Conservation (phyloP, 805 yeast species). For the Candida patagonica region DNA sequence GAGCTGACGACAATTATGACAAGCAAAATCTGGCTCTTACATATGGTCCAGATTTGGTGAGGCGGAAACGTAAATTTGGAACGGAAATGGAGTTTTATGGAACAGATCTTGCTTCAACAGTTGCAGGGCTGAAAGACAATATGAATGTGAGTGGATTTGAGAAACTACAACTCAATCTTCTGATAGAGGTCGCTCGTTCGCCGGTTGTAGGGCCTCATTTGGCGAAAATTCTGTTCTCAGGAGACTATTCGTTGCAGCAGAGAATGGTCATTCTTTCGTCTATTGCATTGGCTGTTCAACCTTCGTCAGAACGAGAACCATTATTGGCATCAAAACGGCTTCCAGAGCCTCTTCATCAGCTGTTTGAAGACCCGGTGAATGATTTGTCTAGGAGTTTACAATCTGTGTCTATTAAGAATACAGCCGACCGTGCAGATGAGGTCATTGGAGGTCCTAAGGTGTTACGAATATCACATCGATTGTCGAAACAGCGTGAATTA, state of each 20-base stretch:
- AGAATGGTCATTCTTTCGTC: conserved; percentile 61
- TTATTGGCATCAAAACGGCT: conserved; percentile 34
- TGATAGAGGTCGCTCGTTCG: conserved; percentile 51
- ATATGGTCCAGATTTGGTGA: conserved; percentile 48
- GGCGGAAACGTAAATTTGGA: conserved; percentile 53
- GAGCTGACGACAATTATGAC: conserved; percentile 38
- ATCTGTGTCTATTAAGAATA: conserved; percentile 15
- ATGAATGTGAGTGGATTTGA: conserved; percentile 54
- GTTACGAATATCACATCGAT: conserved; percentile 22
- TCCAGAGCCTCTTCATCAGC: conserved; percentile 39
- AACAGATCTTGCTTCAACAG: conserved; percentile 39
- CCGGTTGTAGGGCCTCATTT: conserved; percentile 32
- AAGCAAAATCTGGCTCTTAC: conserved; percentile 42
- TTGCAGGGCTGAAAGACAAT: conserved; percentile 48
- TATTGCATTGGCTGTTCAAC: conserved; percentile 63
- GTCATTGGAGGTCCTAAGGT: conserved; percentile 22
- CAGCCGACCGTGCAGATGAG: conserved; percentile 16
- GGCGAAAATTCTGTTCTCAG: conserved; percentile 43
- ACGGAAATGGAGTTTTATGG: conserved; percentile 53
- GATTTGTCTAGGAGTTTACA: conserved; percentile 16
- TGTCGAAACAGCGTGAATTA: conserved; percentile 13
- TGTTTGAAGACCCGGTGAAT: conserved; percentile 26
- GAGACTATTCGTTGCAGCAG: conserved; percentile 77
- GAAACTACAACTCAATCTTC: conserved; percentile 52
- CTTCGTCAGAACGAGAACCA: conserved; percentile 22